Evolutionary conservation across 306 rosid genomes (phyloP).

Genomic region (Vachellia pachyceras): DNA sequence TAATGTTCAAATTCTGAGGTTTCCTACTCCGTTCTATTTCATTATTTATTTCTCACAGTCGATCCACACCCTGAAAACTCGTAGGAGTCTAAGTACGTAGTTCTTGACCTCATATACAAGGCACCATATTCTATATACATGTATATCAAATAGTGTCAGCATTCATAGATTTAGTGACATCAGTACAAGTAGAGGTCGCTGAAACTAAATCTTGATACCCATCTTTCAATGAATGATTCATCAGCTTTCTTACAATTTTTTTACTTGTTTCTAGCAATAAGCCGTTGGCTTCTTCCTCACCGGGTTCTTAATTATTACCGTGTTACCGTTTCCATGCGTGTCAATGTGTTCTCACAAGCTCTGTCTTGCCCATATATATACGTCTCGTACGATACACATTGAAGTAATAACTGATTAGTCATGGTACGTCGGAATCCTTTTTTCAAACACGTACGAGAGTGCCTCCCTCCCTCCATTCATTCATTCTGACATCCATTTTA

Average conservation of each 20-base stretch:
- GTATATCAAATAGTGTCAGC: neutral
- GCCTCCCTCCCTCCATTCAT: neutral
- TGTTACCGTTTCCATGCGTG: neutral
- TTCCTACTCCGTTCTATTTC: neutral
- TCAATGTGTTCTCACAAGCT: neutral
- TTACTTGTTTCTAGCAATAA: too few species aligned
- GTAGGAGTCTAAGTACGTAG: neutral
- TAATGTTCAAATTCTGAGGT: neutral
- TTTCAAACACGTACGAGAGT: neutral
- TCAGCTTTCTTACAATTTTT: too few species aligned
- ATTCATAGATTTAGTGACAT: neutral
- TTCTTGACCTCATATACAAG: neutral
- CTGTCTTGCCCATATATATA: too few species aligned
- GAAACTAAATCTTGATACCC: neutral
- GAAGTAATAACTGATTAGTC: neutral
- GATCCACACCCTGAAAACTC: neutral
- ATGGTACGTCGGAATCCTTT: neutral
- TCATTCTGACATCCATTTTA: constrained; percentile 34
- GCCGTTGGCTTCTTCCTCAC: neutral
- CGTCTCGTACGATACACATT: neutral
- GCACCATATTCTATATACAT: neutral
- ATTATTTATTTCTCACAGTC: neutral
- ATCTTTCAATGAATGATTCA: too few species aligned
- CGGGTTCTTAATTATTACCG: neutral
- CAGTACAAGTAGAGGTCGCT: neutral